Conservation (phyloP, 441 rosid genomes). For the Kokia cookei region DNA sequence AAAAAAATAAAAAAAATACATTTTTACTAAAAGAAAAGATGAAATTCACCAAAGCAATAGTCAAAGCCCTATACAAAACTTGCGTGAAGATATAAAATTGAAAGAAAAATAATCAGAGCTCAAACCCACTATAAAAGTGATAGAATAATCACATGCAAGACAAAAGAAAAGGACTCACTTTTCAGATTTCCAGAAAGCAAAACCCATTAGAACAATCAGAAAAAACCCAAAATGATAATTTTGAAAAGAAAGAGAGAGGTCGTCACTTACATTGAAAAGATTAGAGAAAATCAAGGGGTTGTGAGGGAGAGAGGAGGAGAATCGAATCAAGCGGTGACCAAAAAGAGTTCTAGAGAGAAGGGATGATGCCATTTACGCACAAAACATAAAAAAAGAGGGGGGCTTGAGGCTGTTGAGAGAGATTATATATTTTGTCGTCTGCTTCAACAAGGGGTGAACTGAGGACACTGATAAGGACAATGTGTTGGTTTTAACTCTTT, state of each 20-base stretch:
- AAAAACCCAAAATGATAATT: neutral
- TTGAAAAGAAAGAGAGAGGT: neutral
- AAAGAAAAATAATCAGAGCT: neutral
- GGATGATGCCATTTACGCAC: constrained; percentile 47
- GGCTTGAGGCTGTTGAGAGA: neutral
- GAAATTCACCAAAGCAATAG: neutral
- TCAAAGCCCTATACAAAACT: neutral
- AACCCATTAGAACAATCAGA: constrained; percentile 2
- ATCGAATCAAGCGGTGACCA: constrained; percentile 31
- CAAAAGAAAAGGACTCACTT: neutral
- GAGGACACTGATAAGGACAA: neutral
- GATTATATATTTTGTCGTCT: neutral
- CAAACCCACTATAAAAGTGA: neutral
- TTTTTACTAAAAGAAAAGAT: neutral
- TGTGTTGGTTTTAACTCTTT: neutral
- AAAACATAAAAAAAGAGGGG: neutral
- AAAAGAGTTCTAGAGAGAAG: constrained; percentile 35
- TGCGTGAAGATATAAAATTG: neutral
- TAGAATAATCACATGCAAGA: neutral
- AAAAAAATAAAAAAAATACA: neutral
- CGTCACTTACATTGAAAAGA: constrained; percentile 35
- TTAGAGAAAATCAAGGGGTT: constrained; percentile 21
- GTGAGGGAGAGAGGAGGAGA: constrained; percentile 21
- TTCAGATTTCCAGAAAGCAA: constrained; percentile 5
- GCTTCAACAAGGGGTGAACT: neutral